A percentile compares a stretch with the other conserved stretches of the same genome.
phyloP scores from a whole-genome alignment of 345 rosid species.

The Erucastrum elatum region DNA sequence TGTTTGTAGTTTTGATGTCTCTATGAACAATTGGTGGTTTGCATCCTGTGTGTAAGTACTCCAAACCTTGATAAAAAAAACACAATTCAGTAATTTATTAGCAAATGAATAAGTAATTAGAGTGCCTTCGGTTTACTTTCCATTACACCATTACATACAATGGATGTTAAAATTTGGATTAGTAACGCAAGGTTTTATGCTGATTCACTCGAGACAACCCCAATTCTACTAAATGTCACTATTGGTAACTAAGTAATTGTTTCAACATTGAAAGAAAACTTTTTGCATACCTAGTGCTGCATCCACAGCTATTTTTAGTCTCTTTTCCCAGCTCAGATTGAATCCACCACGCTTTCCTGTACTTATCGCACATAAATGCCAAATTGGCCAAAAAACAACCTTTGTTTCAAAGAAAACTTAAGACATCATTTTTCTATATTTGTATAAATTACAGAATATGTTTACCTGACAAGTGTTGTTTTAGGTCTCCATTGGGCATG shows the following conservation, averaged over 20 bases:
- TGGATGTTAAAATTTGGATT: no score
- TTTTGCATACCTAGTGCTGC: neutral
- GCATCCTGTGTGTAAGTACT: no score
- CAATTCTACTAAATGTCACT: neutral
- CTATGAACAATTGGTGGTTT: no score
- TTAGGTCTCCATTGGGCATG: no score
- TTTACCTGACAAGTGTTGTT: no score
- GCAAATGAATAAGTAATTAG: neutral
- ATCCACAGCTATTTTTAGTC: constrained; percentile 12
- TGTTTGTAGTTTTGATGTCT: no score
- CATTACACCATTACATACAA: no score
- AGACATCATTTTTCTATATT: no score
- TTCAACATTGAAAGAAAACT: neutral
- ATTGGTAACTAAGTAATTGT: neutral
- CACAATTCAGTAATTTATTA: no score
- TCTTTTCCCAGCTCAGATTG: constrained; percentile 9
- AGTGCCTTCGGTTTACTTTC: neutral
- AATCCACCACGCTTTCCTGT: constrained; percentile 12
- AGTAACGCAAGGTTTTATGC: neutral
- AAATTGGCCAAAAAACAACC: no score
- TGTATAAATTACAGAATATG: no score
- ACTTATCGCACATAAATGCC: neutral
- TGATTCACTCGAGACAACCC: neutral
- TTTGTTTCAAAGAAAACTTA: no score
- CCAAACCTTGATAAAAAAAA: constrained; percentile 22